phyloP scores from a whole-genome alignment of 2,329 filamentous ascomycete genomes.

The Diaporthe sp. region DNA sequence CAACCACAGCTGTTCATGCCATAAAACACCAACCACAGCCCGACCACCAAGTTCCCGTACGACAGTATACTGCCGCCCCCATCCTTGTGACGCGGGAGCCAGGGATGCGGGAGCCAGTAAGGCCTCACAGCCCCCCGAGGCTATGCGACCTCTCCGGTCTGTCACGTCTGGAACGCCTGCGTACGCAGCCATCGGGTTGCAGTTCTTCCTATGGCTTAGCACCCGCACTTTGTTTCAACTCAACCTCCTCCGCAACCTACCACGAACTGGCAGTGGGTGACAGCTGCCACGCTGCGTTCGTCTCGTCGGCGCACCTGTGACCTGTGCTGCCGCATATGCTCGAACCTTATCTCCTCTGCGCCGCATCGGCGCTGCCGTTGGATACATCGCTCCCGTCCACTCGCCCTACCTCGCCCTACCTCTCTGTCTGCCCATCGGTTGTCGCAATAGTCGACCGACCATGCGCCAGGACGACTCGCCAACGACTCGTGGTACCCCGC shows the following conservation, averaged over 20 bases:
- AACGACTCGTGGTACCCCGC: constrained; percentile 8
- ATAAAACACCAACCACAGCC: background rate
- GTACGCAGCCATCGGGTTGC: background rate
- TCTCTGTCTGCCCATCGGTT: background rate
- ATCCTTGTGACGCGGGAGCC: background rate
- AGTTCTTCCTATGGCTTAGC: background rate
- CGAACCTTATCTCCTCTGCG: constrained; percentile 6
- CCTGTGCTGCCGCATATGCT: constrained; percentile 16
- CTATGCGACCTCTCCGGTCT: background rate
- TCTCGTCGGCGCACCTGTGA: constrained; percentile 12
- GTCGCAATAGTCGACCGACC: constrained; percentile 5
- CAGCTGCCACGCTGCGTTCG: constrained; percentile 24
- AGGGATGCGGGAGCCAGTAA: background rate
- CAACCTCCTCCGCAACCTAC: background rate
- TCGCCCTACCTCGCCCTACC: background rate
- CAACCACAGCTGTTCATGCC: background rate
- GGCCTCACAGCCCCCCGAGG: background rate
- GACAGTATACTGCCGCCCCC: background rate
- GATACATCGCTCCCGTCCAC: background rate
- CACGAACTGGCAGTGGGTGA: constrained; percentile 6
- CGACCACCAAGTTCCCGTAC: background rate
- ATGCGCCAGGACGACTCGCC: background rate
- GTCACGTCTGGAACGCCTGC: background rate
- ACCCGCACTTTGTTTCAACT: constrained; percentile 7
- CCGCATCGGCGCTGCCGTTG: background rate